These are phyloP conservation scores for Trichoderma sp. DNA, from an alignment of 2,329 filamentous ascomycete genomes.

Conservation along the genomic window DNA sequence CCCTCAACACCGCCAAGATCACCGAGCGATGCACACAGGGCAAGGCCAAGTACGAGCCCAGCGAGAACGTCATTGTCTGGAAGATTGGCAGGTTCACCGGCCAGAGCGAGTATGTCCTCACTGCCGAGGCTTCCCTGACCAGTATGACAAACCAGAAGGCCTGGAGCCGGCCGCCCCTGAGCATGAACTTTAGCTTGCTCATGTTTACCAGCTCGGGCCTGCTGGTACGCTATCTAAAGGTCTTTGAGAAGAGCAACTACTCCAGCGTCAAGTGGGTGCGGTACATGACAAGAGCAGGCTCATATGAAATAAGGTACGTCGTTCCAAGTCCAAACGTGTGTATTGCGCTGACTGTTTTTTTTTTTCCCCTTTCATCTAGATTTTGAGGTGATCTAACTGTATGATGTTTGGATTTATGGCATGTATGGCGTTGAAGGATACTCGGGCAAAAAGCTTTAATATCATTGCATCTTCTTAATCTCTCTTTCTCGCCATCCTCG, in stretches of 20 bases:
- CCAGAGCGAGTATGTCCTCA: conserved; percentile 94
- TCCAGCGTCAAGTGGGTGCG: conserved; percentile 98
- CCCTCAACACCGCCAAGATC: conserved; percentile 92
- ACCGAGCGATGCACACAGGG: conserved; percentile 91
- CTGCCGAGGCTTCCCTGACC: conserved; percentile 86
- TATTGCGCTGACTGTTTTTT: conserved; percentile 19
- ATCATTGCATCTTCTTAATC: conserved; percentile 15
- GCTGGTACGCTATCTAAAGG: conserved; percentile 91
- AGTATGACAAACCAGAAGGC: conserved; percentile 98
- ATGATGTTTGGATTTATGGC: conserved; percentile 15
- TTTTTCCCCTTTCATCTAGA: conserved; percentile 23
- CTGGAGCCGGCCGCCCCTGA: conserved; percentile 91
- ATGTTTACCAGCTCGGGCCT: conserved; percentile 98
- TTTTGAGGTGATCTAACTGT: conserved; percentile 30
- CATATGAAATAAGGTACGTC: conserved; percentile 88
- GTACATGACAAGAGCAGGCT: conserved; percentile 97
- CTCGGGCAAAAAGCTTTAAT: conserved; percentile 19
- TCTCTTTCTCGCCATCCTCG: background rate
- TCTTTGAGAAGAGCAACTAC: conserved; percentile 99
- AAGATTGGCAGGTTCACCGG: conserved; percentile 98
- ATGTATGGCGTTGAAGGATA: conserved; percentile 22
- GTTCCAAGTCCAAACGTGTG: background rate
- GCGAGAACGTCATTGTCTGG: conserved; percentile 98
- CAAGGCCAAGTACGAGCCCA: conserved; percentile 97
- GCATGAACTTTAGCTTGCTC: conserved; percentile 84